These are phyloP conservation scores for Nakazawaea holstii DNA, from an alignment of 805 yeast genomes.

Conservation along the genomic window DNA sequence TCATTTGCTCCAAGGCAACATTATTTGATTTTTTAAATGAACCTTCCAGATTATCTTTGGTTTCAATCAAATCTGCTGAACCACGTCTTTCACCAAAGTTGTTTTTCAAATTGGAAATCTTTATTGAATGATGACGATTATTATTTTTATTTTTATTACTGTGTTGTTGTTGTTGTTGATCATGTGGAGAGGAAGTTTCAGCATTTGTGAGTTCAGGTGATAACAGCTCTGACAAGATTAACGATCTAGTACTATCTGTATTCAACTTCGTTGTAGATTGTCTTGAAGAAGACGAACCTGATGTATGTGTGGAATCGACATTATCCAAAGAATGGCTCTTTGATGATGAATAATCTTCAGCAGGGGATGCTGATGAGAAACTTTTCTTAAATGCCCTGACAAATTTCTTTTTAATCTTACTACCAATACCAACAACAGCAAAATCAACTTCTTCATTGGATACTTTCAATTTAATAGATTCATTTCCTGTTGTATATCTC, in stretches of 20 bases:
- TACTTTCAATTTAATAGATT: conserved; percentile 42
- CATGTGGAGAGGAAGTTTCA: not conserved
- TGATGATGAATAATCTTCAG: conserved; percentile 1
- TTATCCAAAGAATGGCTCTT: not conserved
- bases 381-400: conserved; percentile 30
- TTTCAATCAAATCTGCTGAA: conserved; percentile 9
- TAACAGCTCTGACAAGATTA: conserved; percentile 6
- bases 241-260: not conserved
- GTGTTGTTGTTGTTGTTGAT: not conserved
- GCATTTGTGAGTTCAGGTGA: conserved; percentile 2
- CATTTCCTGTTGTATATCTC: conserved; percentile 17
- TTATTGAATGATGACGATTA: no score
- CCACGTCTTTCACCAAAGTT: conserved; percentile 5
- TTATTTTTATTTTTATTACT: no score
- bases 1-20: conserved; percentile 3
- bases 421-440: conserved; percentile 81
- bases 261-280: not conserved
- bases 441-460: conserved; percentile 64
- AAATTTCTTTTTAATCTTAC: conserved; percentile 49
- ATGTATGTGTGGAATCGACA: not conserved
- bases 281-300: conserved; percentile 7
- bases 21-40: conserved; percentile 2
- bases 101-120: not conserved
- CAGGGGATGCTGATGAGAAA: conserved; percentile 4
- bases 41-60: conserved; percentile 6